A percentile compares a stretch with the other conserved stretches of the same genome.
These are phyloP conservation scores for Psilocybe mexicana DNA, from an alignment of 1,284 basidiomycete genomes.

Conservation along the genomic window DNA sequence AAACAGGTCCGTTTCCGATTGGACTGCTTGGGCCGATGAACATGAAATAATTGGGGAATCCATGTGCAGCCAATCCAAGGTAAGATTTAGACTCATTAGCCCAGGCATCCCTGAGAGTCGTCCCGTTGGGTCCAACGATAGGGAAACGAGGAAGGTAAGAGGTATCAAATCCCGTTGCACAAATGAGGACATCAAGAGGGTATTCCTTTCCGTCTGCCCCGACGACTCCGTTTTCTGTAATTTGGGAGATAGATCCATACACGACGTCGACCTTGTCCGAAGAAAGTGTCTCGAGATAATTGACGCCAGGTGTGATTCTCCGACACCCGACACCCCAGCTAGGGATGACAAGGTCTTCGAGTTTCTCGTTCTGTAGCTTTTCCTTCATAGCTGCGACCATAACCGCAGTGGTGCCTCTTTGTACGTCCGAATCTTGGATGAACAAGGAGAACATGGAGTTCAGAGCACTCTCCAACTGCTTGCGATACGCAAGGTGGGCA, in stretches of 20 bases:
- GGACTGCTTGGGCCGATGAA: conserved; percentile 34
- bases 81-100: conserved; percentile 29
- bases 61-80: conserved; percentile 29
- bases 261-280: conserved; percentile 34
- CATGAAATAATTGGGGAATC: conserved; percentile 34
- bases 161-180: conserved; percentile 37
- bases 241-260: conserved; percentile 26
- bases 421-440: conserved; percentile 24
- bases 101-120: conserved; percentile 30
- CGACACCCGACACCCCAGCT: conserved; percentile 31
- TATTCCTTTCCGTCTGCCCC: conserved; percentile 28
- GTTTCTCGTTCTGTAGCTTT: conserved; percentile 20
- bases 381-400: conserved; percentile 27
- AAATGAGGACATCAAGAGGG: conserved; percentile 34
- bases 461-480: conserved; percentile 22
- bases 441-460: conserved; percentile 29
- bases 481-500: conserved; percentile 28
- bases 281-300: conserved; percentile 32
- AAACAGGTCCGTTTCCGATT: conserved; percentile 33
- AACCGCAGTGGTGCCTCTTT: conserved; percentile 16
- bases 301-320: conserved; percentile 31
- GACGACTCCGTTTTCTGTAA: conserved; percentile 31
- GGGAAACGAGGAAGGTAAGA: conserved; percentile 32
- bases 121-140: conserved; percentile 26
- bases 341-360: conserved; percentile 27